These are phyloP conservation scores for Kappamyces sp. DNA, from an alignment of 192 early-diverging fungal species.

Conservation along the genomic window DNA sequence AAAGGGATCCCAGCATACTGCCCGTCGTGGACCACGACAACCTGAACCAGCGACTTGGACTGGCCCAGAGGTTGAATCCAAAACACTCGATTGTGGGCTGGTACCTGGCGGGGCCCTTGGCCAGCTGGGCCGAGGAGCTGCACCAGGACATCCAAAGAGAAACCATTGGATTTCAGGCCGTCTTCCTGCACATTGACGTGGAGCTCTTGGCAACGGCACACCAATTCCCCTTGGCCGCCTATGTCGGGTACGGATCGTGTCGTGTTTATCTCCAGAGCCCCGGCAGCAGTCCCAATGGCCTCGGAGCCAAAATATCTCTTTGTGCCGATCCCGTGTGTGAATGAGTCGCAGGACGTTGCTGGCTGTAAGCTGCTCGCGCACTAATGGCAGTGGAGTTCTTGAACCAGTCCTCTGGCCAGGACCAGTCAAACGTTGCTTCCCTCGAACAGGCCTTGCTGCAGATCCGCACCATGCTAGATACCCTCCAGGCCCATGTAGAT, in stretches of 20 bases:
- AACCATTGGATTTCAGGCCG: neutral
- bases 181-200: constrained; percentile 6
- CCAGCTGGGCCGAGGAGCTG: neutral
- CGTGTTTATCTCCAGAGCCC: neutral
- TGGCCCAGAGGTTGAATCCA: neutral
- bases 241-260: neutral
- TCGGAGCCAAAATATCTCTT: neutral
- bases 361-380: neutral
- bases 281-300: neutral
- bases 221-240: constrained; percentile 13
- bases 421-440: neutral
- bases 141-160: constrained; percentile 1
- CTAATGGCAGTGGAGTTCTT: neutral
- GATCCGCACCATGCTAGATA: neutral
- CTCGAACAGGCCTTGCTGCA: neutral
- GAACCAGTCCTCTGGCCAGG: neutral
- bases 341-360: neutral
- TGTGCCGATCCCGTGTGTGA: constrained; percentile 5
- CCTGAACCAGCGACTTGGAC: neutral
- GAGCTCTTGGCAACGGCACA: neutral
- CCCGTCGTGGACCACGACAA: constrained; percentile 5
- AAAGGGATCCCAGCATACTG: too few relatives aligned
- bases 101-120: constrained; percentile 1
- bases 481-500: neutral
- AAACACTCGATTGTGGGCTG: constrained; percentile 7